These are phyloP conservation scores for Nothophoma quercina DNA, from an alignment of 2,329 filamentous ascomycete species.

Conservation along the genomic window DNA sequence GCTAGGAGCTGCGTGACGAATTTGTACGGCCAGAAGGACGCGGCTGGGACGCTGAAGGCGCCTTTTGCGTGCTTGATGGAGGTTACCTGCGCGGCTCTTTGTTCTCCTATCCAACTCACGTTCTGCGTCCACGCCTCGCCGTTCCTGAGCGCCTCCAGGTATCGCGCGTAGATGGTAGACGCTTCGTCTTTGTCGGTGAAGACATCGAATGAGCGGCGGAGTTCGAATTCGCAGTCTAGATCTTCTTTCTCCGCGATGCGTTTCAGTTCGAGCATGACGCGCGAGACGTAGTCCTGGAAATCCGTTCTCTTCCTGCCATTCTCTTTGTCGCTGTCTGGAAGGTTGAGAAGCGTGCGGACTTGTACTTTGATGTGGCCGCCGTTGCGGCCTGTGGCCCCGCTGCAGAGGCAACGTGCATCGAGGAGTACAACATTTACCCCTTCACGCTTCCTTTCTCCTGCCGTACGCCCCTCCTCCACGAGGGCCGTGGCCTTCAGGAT, in stretches of 20 bases:
- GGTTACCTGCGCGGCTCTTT: constrained; percentile 24
- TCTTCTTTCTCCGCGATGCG: constrained; percentile 21
- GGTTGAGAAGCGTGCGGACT: constrained; percentile 49
- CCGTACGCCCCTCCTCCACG: neutral
- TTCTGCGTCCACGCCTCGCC: constrained; percentile 27
- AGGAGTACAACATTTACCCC: constrained; percentile 25
- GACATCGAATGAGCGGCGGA: constrained; percentile 32
- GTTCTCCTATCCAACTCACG: constrained; percentile 18
- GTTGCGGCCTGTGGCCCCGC: constrained; percentile 36
- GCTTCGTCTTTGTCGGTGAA: constrained; percentile 18
- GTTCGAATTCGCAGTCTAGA: constrained; percentile 34
- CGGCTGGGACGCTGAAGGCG: constrained; percentile 27
- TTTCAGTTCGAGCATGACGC: constrained; percentile 22
- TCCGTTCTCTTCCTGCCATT: constrained; percentile 13
- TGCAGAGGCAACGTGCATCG: constrained; percentile 34
- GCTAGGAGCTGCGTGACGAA: constrained; percentile 34
- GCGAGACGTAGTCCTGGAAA: constrained; percentile 22
- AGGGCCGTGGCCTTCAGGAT: constrained; percentile 22
- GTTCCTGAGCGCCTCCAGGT: constrained; percentile 12
- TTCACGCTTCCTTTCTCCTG: neutral
- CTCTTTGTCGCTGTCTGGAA: neutral
- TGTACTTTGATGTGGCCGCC: constrained; percentile 56
- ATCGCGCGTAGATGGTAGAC: constrained; percentile 13
- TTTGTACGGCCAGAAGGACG: constrained; percentile 39
- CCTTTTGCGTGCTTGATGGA: constrained; percentile 28